A percentile compares a stretch with the other conserved stretches of the same genome.
These are phyloP conservation scores for Arxiozyma telluris DNA, from an alignment of 1,139 yeast genomes.

Conservation along the genomic window DNA sequence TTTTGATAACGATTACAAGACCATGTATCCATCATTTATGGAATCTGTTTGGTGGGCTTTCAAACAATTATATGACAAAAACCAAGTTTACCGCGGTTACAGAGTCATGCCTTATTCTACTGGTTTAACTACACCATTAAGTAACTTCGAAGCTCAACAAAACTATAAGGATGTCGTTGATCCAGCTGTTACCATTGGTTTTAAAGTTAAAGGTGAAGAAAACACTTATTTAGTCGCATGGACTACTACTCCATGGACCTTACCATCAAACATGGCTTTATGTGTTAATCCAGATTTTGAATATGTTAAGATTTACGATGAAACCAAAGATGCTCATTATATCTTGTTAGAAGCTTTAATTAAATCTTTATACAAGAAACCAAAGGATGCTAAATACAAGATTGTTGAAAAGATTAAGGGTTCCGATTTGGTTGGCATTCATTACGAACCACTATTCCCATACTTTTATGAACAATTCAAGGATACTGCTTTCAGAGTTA, in stretches of 20 bases:
- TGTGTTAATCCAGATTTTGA: slow-evolving; percentile 89
- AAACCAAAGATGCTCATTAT: slow-evolving; percentile 69
- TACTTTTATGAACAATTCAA: slow-evolving; percentile 70
- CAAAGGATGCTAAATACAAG: slow-evolving; percentile 79
- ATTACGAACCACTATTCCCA: slow-evolving; percentile 75
- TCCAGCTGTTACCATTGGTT: slow-evolving; percentile 91
- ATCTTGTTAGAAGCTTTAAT: slow-evolving; percentile 76
- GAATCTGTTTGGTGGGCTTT: slow-evolving; percentile 99
- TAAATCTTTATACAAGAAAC: slow-evolving; percentile 83
- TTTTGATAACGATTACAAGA: slow-evolving; percentile 96
- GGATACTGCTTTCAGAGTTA: slow-evolving; percentile 73
- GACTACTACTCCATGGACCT: slow-evolving; percentile 99
- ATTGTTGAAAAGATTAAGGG: slow-evolving; percentile 75
- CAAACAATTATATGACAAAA: slow-evolving; percentile 75
- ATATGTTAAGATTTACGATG: slow-evolving; percentile 86
- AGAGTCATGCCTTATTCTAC: slow-evolving; percentile 99
- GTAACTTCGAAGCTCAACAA: slow-evolving; percentile 97
- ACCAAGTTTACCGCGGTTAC: slow-evolving; percentile 84
- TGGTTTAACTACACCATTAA: slow-evolving; percentile 91
- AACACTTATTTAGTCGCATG: slow-evolving; percentile 85
- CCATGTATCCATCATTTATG: slow-evolving; percentile 91
- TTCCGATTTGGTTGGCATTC: slow-evolving; percentile 64
- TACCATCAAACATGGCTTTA: slow-evolving; percentile 86
- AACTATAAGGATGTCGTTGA: slow-evolving; percentile 95
- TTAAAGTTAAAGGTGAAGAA: slow-evolving; percentile 72